Evolutionary conservation across 2,329 filamentous ascomycete genomes (phyloP).

Genomic region (Blumeria graminis): DNA sequence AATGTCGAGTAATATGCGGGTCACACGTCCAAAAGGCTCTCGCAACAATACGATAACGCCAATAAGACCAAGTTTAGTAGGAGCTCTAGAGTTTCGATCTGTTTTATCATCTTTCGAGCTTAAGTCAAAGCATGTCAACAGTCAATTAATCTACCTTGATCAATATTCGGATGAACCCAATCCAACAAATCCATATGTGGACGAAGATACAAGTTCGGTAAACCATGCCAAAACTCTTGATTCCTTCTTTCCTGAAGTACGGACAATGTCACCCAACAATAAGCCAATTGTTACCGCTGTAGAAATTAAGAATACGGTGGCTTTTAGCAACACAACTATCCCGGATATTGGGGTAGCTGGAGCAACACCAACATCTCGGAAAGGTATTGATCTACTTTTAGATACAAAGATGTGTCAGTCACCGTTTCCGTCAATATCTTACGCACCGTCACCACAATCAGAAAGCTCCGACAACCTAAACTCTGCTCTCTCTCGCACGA

Average conservation of each 20-base stretch:
- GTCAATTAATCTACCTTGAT: conserved; percentile 41
- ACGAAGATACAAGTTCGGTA: conserved; percentile 17
- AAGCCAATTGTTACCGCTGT: conserved; percentile 4
- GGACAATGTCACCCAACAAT: conserved; percentile 15
- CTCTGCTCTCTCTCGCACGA: conserved; percentile 11
- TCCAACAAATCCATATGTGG: conserved; percentile 18
- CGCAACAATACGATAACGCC: conserved; percentile 56
- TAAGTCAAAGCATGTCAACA: conserved; percentile 51
- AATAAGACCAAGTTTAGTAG: conserved; percentile 79
- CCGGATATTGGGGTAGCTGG: conserved; percentile 15
- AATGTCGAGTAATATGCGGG: conserved; percentile 78
- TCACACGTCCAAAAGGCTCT: conserved; percentile 41
- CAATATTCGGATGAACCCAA: conserved; percentile 41
- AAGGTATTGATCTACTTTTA: conserved; percentile 12
- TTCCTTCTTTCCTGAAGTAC: conserved; percentile 5
- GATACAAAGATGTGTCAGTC: conserved; percentile 10
- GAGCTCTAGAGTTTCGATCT: conserved; percentile 79
- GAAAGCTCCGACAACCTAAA: conserved; percentile 14
- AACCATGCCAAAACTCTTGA: conserved; percentile 16
- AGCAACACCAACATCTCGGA: conserved; percentile 19
- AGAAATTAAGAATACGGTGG: conserved; percentile 4
- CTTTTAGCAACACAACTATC: conserved; percentile 11
- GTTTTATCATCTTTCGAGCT: conserved; percentile 64
- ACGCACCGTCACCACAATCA: conserved; percentile 8
- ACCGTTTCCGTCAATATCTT: conserved; percentile 14